phyloP scores from a whole-genome alignment of 441 rosid genomes.

The Populus hybrid region DNA sequence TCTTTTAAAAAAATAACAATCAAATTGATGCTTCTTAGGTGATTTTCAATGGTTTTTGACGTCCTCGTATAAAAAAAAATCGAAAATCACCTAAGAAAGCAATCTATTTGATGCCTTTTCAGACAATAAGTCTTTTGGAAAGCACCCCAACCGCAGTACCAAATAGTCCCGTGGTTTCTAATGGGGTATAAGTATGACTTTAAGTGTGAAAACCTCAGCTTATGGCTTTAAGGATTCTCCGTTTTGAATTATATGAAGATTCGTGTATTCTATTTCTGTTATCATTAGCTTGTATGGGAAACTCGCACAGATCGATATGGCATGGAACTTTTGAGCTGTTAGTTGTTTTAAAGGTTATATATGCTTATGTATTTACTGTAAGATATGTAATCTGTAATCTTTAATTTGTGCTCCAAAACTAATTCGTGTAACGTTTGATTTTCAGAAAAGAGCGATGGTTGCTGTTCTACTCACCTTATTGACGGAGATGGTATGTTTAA shows the following conservation, averaged over 20 bases:
- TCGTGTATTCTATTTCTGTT: not conserved
- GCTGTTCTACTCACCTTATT: conserved; percentile 86
- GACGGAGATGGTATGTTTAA: conserved; percentile 91
- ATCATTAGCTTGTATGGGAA: not conserved
- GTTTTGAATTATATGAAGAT: not conserved
- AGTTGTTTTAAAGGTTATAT: conserved; percentile 1
- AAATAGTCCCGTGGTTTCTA: not conserved
- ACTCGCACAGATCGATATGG: not conserved
- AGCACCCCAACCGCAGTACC: not conserved
- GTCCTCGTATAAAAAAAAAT: too few relatives aligned
- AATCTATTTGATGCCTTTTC: not conserved
- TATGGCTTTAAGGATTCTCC: not conserved
- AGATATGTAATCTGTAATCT: conserved; percentile 5
- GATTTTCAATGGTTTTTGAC: not conserved
- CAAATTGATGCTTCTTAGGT: not conserved
- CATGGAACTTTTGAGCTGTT: not conserved
- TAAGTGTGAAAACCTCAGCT: not conserved
- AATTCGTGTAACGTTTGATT: conserved; percentile 5
- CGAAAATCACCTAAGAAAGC: not conserved
- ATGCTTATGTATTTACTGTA: not conserved
- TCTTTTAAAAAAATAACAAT: too few relatives aligned
- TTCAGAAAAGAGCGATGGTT: conserved; percentile 42
- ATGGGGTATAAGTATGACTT: not conserved
- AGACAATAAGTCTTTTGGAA: not conserved
- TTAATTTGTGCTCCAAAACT: conserved; percentile 11